Evolutionary conservation across 495 filamentous ascomycete genomes (phyloP).

Genomic region (Talaromyces adpressus): DNA sequence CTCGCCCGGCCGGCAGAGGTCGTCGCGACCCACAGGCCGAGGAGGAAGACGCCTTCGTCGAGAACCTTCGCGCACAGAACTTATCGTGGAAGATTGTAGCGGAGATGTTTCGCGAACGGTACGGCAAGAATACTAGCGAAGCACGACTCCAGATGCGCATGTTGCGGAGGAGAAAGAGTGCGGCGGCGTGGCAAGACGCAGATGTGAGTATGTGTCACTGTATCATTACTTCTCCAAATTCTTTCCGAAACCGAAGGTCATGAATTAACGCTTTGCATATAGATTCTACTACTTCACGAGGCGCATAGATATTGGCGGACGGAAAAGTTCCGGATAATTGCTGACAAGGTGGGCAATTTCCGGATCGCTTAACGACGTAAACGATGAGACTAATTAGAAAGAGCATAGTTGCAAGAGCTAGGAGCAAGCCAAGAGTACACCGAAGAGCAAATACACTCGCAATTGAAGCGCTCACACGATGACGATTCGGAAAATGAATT

Average conservation of each 20-base stretch:
- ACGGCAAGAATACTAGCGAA: conserved; percentile 58
- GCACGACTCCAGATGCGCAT: conserved; percentile 70
- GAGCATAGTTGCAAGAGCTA: neutral
- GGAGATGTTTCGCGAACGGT: conserved; percentile 52
- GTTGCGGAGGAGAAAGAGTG: conserved; percentile 56
- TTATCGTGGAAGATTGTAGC: conserved; percentile 66
- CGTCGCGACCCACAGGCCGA: conserved; percentile 46
- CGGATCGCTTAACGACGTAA: neutral
- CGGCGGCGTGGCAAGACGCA: conserved; percentile 58
- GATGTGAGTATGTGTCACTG: conserved; percentile 50
- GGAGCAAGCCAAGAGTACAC: neutral
- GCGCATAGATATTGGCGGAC: conserved; percentile 43
- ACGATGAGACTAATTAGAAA: neutral
- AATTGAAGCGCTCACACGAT: neutral
- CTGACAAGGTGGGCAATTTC: conserved; percentile 35
- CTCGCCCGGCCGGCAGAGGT: conserved; percentile 33
- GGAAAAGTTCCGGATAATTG: conserved; percentile 43
- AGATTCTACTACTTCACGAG: conserved; percentile 40
- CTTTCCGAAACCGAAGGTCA: conserved; percentile 9
- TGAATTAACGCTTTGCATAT: conserved; percentile 1
- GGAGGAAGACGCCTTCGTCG: conserved; percentile 60
- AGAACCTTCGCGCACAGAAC: conserved; percentile 59
- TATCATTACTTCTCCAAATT: conserved; percentile 10
- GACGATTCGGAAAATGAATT: neutral
- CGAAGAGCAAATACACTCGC: neutral